Base-by-base conservation (phyloP, 2,329 filamentous ascomycete species). In the Verticillium nonalfalfae region DNA sequence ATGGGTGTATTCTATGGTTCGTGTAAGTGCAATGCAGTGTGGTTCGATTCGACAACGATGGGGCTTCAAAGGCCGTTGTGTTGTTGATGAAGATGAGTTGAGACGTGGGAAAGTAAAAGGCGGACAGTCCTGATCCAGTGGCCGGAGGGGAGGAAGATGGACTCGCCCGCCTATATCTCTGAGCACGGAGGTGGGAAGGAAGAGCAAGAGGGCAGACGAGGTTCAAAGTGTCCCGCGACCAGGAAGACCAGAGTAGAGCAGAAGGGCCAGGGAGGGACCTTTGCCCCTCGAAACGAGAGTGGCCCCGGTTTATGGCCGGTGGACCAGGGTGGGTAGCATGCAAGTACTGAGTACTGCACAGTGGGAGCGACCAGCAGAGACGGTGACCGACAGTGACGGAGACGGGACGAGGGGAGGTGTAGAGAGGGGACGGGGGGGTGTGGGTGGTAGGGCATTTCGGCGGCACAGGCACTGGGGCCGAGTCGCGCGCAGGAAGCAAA, bases 1-100 rank as follows among this genome's bases (percentile, higher is more conserved):
- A 6, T 40, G 39, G 39, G n/a, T n/a, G 39, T 40, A 14, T 14
- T 56, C 9, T 34, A 18, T 50, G 5, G 45, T 64, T 58, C 61
- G 63, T 64, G 59, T 64, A 63, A 64, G 62, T 64, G 63, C 58
- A 62, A 58, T 62, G 57, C 60, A 54, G 52, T 59, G 57, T 52
- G 55, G 62, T 63, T n/a, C 45, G 35, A 50, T 56, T 26, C 35
- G 57, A 33, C 36, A 54, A 45, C 11, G 36, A 36, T 50, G 45
- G n/a, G 45, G 26, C 26, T 26, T 26, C 26, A 3, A 26, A 26
- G 35, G 35, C 9, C 13, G 35, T 50, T 5, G 39, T 40, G 45
- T 50, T 50, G 45, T 50, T 50, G 45, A 50, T 18, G 15, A n/a
- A 11, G n/a, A 14, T n/a, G n/a, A 50, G 45, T 50, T 50, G 45